These are phyloP conservation scores for Rhizoctonia solani DNA, from an alignment of 1,284 basidiomycete species.

Conservation along the genomic window DNA sequence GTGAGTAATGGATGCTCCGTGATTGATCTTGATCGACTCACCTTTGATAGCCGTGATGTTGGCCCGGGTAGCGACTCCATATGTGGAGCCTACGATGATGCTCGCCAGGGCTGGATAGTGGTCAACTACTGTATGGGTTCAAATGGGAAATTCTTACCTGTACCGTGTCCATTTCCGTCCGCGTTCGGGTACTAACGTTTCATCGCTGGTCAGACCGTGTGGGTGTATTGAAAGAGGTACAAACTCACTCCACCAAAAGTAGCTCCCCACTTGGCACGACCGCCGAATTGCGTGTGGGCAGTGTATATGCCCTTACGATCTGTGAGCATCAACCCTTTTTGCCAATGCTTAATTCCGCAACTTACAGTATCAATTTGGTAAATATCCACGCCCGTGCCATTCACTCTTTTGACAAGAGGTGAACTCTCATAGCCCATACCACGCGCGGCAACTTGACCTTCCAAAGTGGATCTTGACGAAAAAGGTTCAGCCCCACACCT, in stretches of 20 bases:
- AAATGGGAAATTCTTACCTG: background rate
- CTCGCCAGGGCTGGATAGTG: background rate
- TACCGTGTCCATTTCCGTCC: constrained; percentile 34
- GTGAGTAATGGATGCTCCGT: too few species aligned
- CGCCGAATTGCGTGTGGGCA: constrained; percentile 26
- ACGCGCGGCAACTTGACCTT: too few species aligned
- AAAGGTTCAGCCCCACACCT: background rate
- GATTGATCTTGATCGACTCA: too few species aligned
- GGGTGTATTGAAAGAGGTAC: too few species aligned
- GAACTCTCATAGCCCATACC: background rate
- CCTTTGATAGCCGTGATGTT: too few species aligned
- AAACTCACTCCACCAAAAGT: constrained; percentile 17
- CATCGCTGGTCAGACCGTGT: background rate
- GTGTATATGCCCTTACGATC: constrained; percentile 18
- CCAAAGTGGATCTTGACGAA: background rate
- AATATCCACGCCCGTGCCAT: background rate
- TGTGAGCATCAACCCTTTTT: background rate
- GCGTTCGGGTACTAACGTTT: background rate
- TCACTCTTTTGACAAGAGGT: background rate
- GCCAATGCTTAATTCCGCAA: background rate
- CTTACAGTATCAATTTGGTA: constrained; percentile 19
- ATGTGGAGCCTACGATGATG: background rate
- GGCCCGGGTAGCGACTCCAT: too few species aligned
- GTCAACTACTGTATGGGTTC: background rate
- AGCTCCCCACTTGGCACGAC: too few species aligned